Conservation (phyloP, 2,329 filamentous ascomycete genomes). For the Cladobotryum mycophilum region DNA sequence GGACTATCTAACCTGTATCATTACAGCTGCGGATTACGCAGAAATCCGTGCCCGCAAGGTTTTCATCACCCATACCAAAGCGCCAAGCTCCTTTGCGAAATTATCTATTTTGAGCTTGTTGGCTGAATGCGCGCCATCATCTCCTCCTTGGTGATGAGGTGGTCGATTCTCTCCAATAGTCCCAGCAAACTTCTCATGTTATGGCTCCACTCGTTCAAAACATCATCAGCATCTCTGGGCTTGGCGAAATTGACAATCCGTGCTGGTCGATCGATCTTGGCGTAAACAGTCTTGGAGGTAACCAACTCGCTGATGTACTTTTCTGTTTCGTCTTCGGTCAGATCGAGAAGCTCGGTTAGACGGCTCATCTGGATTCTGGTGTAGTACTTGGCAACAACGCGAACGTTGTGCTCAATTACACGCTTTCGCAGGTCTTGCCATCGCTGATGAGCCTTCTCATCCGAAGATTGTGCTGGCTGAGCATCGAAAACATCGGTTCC, state of each 20-base stretch:
- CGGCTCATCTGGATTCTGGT: slow-evolving; percentile 92
- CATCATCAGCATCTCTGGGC: slow-evolving; percentile 88
- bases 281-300: slow-evolving; percentile 95
- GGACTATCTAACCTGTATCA: slow-evolving; percentile 31
- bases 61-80: not conserved
- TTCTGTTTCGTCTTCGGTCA: slow-evolving; percentile 93
- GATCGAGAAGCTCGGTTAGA: slow-evolving; percentile 81
- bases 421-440: slow-evolving; percentile 96
- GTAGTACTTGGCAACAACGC: slow-evolving; percentile 97
- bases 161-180: slow-evolving; percentile 84
- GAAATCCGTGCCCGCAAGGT: slow-evolving; percentile 7
- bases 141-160: slow-evolving; percentile 98
- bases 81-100: slow-evolving; percentile 8
- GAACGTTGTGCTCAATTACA: slow-evolving; percentile 98
- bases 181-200: slow-evolving; percentile 94
- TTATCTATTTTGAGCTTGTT: slow-evolving; percentile 31
- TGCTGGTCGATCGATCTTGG: slow-evolving; percentile 92
- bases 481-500: slow-evolving; percentile 84
- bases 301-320: slow-evolving; percentile 98
- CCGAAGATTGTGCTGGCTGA: slow-evolving; percentile 55
- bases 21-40: slow-evolving; percentile 21
- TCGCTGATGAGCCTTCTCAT: slow-evolving; percentile 75
- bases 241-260: slow-evolving; percentile 91
- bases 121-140: slow-evolving; percentile 99
- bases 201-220: slow-evolving; percentile 96